phyloP scores from a whole-genome alignment of 176 grass and related monocot genomes.

The Bothriochloa decipiens region DNA sequence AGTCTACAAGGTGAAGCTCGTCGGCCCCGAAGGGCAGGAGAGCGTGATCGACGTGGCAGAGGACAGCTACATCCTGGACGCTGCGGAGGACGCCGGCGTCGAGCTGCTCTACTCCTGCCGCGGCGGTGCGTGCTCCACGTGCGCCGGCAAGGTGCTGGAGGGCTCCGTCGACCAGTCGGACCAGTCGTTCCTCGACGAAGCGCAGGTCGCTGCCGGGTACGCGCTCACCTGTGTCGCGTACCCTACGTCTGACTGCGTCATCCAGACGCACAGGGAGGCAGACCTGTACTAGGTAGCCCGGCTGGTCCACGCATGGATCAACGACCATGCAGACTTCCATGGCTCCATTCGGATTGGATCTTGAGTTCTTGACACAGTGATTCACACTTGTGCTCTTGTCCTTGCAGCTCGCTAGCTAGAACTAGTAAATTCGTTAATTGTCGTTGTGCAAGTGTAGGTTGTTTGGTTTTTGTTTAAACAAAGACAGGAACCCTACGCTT shows the following conservation, averaged over 20 bases:
- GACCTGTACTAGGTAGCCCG: conserved; percentile 42
- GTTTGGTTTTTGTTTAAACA: no score
- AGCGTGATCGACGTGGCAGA: conserved; percentile 54
- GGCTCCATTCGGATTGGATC: background rate
- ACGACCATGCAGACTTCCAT: background rate
- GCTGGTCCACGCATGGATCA: background rate
- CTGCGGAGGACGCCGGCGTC: conserved; percentile 52
- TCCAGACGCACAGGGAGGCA: conserved; percentile 80
- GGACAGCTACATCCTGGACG: conserved; percentile 70
- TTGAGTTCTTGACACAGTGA: background rate
- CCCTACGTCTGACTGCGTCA: conserved; percentile 69
- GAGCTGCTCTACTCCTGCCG: conserved; percentile 74
- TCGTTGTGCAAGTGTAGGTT: background rate
- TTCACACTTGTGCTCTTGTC: background rate
- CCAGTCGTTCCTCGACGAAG: conserved; percentile 64
- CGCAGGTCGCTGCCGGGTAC: conserved; percentile 51
- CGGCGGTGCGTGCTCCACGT: conserved; percentile 69
- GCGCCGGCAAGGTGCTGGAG: conserved; percentile 66
- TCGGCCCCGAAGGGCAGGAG: conserved; percentile 56
- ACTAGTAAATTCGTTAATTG: background rate
- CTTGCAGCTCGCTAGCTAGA: background rate
- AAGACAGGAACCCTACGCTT: no score
- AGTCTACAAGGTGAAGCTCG: conserved; percentile 65
- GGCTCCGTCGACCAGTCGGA: conserved; percentile 77
- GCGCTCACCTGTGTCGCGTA: conserved; percentile 84